Evolutionary conservation across 345 rosid genomes (phyloP), one percentile per base, ranked within the genome.

Genomic region (Eucalyptus grandis): DNA sequence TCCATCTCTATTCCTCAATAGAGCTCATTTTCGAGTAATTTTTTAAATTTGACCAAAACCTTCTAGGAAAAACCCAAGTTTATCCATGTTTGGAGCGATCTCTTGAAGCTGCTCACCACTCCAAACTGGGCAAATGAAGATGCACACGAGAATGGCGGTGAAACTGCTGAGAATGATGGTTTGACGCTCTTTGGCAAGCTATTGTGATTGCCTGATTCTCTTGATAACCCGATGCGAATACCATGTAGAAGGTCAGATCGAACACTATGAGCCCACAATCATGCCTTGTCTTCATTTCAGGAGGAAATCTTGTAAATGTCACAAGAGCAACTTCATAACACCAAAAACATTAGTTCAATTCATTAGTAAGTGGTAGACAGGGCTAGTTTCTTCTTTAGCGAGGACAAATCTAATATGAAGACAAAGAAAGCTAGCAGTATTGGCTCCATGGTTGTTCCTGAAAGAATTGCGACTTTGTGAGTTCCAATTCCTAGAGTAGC

Each of bases 91-190:
- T 31, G 46, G 14, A 40, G 89, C 87, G 9, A 90, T 82, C 7
- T 91, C 88, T 86, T 94, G 95, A 88, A 94, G 94, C 49, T 92
- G 93, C 49, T 90, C 83, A 7, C 95, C 93, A n/a, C 81, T 89
- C 94, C 94, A 94, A 30, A 90, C 92, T 8, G 94, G 94, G 58
- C 37, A 93, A 80, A 92, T 19, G 30, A 88, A 47, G 34, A 86
- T 72, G 72, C 89, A 92, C 15, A 90, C 72, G 14, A 90, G 0
- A 9, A 93, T 24, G 83, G 90, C 49, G 14, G 53, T 40, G 11
- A 44, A 62, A 54, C 69, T 88, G 34, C 94, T 91, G 1, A 92
- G 90, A 56, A 91, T 2, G 22, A 93, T 89, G 27, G 93, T 91
- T 91, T 14, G 87, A 62, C 13, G 77, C 30, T 60, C 94, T 92